Evolutionary conservation across 257 asterid genomes (phyloP).

Genomic region (Przewalskia tangutica): DNA sequence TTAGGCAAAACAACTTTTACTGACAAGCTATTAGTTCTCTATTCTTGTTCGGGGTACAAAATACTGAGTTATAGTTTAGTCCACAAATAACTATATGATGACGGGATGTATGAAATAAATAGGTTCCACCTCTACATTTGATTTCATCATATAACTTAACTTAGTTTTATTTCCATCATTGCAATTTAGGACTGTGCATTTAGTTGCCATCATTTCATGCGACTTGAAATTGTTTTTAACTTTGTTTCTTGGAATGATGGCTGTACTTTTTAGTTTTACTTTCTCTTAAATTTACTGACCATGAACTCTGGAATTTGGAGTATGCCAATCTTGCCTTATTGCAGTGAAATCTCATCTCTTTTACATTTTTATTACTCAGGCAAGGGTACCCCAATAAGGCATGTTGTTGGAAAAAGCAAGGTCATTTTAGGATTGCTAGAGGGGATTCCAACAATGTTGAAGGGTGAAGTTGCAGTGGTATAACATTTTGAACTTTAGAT

Average conservation of each 20-base stretch:
- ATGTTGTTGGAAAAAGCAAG: slow-evolving; percentile 89
- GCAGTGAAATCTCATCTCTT: not conserved
- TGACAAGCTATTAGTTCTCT: not conserved
- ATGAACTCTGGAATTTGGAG: not conserved
- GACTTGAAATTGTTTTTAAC: not conserved
- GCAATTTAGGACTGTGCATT: not conserved
- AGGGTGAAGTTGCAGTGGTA: slow-evolving; percentile 92
- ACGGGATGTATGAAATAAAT: not conserved
- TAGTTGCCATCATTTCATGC: not conserved
- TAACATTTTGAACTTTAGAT: slow-evolving; percentile 1
- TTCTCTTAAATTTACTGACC: not conserved
- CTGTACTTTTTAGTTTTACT: not conserved
- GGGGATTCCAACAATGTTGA: slow-evolving; percentile 85
- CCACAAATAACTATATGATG: not conserved
- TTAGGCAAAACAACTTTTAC: not conserved
- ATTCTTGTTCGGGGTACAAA: not conserved
- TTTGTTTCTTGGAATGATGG: not conserved
- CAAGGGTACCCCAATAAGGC: slow-evolving; percentile 63
- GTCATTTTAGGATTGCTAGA: slow-evolving; percentile 77
- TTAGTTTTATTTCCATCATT: not conserved
- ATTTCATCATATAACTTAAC: not conserved
- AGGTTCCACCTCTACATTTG: not conserved
- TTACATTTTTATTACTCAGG: slow-evolving; percentile 33
- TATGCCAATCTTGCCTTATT: not conserved
- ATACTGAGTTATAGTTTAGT: not conserved